Evolutionary conservation across 441 rosid species (phyloP).

Genomic region (Brassica balearica): DNA sequence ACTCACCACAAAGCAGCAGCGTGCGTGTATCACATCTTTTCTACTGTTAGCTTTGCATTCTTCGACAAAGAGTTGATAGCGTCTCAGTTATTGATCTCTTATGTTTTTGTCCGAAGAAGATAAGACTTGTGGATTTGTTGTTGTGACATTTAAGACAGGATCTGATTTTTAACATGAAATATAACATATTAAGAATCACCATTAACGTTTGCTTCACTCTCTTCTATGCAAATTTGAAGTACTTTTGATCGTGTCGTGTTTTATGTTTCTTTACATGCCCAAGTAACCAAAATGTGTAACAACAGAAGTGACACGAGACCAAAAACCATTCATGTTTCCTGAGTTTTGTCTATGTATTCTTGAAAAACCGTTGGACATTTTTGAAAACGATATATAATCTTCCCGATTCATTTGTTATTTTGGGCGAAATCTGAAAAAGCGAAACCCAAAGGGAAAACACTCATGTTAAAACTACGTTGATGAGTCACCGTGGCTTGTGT

Average conservation of each 20-base stretch:
- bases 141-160: conserved; percentile 15
- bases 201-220: neutral
- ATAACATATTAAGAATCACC: conserved; percentile 17
- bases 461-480: conserved; percentile 36
- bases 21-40: conserved; percentile 30
- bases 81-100: neutral
- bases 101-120: conserved; percentile 1
- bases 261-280: conserved; percentile 30
- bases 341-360: conserved; percentile 14
- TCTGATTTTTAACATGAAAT: neutral
- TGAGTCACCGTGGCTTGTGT: conserved; percentile 28
- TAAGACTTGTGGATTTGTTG: neutral
- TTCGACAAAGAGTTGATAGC: conserved; percentile 17
- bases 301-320: conserved; percentile 35
- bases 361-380: conserved; percentile 1
- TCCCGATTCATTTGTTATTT: conserved; percentile 2
- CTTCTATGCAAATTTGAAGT: neutral
- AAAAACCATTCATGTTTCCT: conserved; percentile 34
- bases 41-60: conserved; percentile 28
- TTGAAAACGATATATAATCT: conserved; percentile 22
- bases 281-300: conserved; percentile 26
- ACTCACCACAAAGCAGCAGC: conserved; percentile 22
- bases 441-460: conserved; percentile 5
- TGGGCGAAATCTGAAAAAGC: conserved; percentile 6
- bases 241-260: conserved; percentile 25